phyloP scores from a whole-genome alignment of 2,329 filamentous ascomycete genomes.

The Tolypocladium amazonense region DNA sequence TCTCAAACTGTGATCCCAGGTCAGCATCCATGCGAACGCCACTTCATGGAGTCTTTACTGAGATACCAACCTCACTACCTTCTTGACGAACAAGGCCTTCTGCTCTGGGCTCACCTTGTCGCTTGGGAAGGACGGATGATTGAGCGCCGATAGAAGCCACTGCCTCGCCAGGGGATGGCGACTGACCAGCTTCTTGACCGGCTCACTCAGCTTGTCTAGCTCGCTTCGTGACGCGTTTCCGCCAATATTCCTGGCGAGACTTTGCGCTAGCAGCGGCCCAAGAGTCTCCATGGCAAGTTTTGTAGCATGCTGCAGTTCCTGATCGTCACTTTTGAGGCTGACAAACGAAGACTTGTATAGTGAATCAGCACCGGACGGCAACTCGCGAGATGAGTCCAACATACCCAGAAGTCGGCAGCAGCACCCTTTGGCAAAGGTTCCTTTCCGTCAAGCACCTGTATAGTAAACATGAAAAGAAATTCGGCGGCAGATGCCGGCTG shows the following conservation, averaged over 20 bases:
- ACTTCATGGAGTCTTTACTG: too few relatives aligned
- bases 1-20: constrained; percentile 38
- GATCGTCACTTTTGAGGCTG: constrained; percentile 30
- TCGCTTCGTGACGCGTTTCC: constrained; percentile 62
- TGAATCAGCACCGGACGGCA: neutral
- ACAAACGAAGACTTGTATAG: constrained; percentile 39
- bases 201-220: constrained; percentile 59
- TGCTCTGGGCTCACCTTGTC: constrained; percentile 47
- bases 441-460: constrained; percentile 58
- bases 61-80: constrained; percentile 44
- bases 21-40: neutral
- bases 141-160: constrained; percentile 54
- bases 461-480: constrained; percentile 59
- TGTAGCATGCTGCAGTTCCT: constrained; percentile 30
- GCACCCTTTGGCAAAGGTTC: constrained; percentile 69
- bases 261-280: constrained; percentile 48
- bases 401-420: constrained; percentile 66
- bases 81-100: constrained; percentile 55
- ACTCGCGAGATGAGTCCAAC: constrained; percentile 8
- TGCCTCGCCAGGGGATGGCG: constrained; percentile 42
- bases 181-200: constrained; percentile 56
- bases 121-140: constrained; percentile 45
- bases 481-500: constrained; percentile 48
- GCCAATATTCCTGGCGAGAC: constrained; percentile 54
- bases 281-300: constrained; percentile 44